Conservation (phyloP, 352 stramenopile species). For the Globisporangium echinulatum region DNA sequence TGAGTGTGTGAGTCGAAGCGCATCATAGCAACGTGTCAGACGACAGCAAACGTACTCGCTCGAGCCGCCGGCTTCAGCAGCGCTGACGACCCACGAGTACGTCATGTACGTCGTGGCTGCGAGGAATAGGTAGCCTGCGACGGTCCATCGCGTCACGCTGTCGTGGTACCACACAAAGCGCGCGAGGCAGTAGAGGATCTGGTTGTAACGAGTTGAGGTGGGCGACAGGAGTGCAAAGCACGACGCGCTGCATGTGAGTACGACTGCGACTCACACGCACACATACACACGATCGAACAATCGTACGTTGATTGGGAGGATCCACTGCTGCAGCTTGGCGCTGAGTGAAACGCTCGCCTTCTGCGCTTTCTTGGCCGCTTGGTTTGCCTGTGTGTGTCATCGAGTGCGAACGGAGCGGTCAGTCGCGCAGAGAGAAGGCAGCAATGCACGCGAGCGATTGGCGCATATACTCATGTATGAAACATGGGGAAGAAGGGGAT, state of each 20-base stretch:
- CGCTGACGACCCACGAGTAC: constrained; percentile 77
- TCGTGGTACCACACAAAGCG: constrained; percentile 68
- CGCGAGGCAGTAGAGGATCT: constrained; percentile 70
- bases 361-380: constrained; percentile 83
- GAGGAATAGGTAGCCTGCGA: constrained; percentile 64
- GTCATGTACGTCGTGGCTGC: constrained; percentile 62
- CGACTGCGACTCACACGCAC: neutral
- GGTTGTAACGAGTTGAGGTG: neutral
- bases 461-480: too few species aligned
- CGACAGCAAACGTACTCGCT: constrained; percentile 36
- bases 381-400: constrained; percentile 47
- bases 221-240: neutral
- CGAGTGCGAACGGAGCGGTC: neutral
- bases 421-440: neutral
- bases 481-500: too few species aligned
- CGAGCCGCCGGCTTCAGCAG: constrained; percentile 64
- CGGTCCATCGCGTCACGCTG: constrained; percentile 62
- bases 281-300: too few species aligned
- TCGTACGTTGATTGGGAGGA: constrained; percentile 68
- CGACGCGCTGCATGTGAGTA: neutral
- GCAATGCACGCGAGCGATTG: too few species aligned
- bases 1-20: constrained; percentile 5
- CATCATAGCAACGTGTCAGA: constrained; percentile 3
- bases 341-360: constrained; percentile 61
- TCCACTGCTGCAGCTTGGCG: constrained; percentile 67